Evolutionary conservation across 2,329 filamentous ascomycete species (phyloP), one percentile per base, ranked within the genome.

Genomic region (Monosporascus sp.): DNA sequence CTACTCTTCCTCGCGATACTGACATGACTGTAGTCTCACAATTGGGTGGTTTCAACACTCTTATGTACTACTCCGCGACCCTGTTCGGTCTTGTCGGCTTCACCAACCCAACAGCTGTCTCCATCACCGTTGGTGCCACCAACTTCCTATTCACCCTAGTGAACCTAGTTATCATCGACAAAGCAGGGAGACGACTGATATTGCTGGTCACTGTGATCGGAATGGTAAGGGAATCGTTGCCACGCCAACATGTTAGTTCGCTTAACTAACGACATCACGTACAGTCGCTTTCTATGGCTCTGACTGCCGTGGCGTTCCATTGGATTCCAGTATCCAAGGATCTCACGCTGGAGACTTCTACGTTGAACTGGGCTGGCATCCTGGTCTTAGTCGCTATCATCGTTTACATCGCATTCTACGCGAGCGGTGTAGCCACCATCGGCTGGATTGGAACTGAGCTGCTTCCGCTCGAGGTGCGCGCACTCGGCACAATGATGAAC

Each of bases 61-160:
- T 61, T 2, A 56, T 62, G 51, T 62, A 60, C 54, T 62, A 60
- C 25, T 59, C 57, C 1, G 51, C 57, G 0, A 55, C 56, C 2
- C 24, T 62, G 0, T 62, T 62, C 47, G 48, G 47, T 1, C 67
- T 77, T 15, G 74, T 77, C 25, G 74, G 75, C 2, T 77, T 78
- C 59, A 58, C 65, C 18, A 73, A 77, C 46, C 69, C 75, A 2
- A 69, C 70, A 0, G 73, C 73, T 1, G 74, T 77, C 6, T 68
- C 66, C 2, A 69, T 68, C 24, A 66, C 72, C 47, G 65, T 75
- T 25, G 70, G 69, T 1, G 70, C 62, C 4, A 72, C 71, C 1
- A 74, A 74, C 47, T 75, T 75, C 56, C 56, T 78, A 50, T 74
- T 78, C 63, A 75, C 72, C 0, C 65, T 69, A 49, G 68, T 75